phyloP scores from a whole-genome alignment of 495 filamentous ascomycete species.

The Annulohypoxylon bovei region DNA sequence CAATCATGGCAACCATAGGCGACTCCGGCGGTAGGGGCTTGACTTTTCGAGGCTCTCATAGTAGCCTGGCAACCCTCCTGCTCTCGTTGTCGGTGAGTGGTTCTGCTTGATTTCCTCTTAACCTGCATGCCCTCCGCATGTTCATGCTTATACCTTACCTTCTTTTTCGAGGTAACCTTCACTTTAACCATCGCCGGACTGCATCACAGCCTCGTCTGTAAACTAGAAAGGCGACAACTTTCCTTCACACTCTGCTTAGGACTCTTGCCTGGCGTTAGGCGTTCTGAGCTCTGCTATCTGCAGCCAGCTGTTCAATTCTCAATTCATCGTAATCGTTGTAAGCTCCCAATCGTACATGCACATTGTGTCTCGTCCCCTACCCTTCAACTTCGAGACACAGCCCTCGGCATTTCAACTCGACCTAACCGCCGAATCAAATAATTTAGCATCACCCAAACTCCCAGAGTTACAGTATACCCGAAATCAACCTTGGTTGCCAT shows the following conservation, averaged over 20 bases:
- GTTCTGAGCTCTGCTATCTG: conserved; percentile 18
- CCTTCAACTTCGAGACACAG: background rate
- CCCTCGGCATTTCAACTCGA: background rate
- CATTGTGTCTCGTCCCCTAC: background rate
- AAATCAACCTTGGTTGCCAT: background rate
- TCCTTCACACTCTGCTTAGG: conserved; percentile 12
- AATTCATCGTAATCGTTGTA: conserved; percentile 12
- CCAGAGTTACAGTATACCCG: conserved; percentile 1
- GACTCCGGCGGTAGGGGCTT: conserved; percentile 29
- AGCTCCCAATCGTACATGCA: conserved; percentile 9
- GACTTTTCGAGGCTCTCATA: conserved; percentile 34
- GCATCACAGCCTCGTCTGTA: conserved; percentile 9
- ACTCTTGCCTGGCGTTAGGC: conserved; percentile 31
- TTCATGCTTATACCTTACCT: conserved; percentile 32
- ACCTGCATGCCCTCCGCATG: conserved; percentile 16
- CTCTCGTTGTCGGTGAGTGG: conserved; percentile 41
- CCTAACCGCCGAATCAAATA: conserved; percentile 13
- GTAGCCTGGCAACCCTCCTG: conserved; percentile 16
- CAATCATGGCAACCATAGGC: conserved; percentile 35
- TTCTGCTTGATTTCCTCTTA: conserved; percentile 12
- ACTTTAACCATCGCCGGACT: background rate
- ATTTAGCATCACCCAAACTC: background rate
- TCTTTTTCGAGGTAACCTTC: background rate
- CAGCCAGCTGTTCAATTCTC: conserved; percentile 1
- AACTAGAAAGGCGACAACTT: conserved; percentile 17